Base-by-base conservation (phyloP, 1,139 yeast genomes). In the Magnusiomyces suaveolens region DNA sequence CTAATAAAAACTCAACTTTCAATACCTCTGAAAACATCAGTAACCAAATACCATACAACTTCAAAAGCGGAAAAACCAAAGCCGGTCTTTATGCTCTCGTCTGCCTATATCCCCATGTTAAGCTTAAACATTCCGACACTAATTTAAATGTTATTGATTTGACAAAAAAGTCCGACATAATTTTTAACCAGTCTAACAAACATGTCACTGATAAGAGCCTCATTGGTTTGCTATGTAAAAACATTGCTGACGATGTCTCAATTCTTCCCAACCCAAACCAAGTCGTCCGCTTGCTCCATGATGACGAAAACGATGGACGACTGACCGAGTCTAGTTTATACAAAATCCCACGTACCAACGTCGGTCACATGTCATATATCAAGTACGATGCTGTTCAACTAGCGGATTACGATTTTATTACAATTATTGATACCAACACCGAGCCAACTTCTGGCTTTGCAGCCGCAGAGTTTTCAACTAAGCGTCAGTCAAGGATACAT, bases 321-420 rank as follows among this genome's bases (percentile, higher is more conserved):
- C 74, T 71, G 57, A 62, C 72, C 1, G 65, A 69, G 38, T 58
- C 64, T 39, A 69, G 25, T 4, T 21, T 6, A n/a, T 38, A 48
- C 29, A 29, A 24, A 23, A 48, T 36, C 3, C 48, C 56, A n/a
- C 56, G 56, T 8, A 50, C 79, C 2, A 70, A 70, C 0, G 52
- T 62, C 2, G 47, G 62, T 3, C 84, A 87, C 2, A 79, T 77
- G 61, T 67, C 76, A 58, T 74, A 78, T 6, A 48, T 81, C 2
- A 73, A 73, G 54, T 66, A 77, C 25, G 69, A 74, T 33, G 53
- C 54, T 14, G 29, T 29, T 61, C 73, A 1, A 60, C 69, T 2
- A 62, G 56, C 68, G 0, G 63, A 68, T 4, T 83, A 72, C 61
- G 81, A 81, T 56, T 72, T 72, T 54, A 66, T 83, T n/a, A 70